Evolutionary conservation across 2,329 filamentous ascomycete genomes (phyloP), one percentile per base, ranked within the genome.

Genomic region (Neofusicoccum laricinum): DNA sequence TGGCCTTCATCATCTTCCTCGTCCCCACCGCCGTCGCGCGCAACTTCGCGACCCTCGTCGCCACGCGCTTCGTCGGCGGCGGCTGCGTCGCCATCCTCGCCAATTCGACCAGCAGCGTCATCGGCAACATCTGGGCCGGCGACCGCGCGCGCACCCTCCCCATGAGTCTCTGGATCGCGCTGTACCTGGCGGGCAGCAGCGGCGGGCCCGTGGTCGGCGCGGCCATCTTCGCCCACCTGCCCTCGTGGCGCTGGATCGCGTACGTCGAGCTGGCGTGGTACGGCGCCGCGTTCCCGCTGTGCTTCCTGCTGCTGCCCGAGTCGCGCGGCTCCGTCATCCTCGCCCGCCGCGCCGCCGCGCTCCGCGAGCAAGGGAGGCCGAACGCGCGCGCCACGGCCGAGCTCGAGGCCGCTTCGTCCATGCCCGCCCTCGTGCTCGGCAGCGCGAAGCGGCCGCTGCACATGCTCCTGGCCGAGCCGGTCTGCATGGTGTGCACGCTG

Each of bases 381-480:
- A 55, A 69, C 65, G 61, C 74, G 43, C 73, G 74, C 67, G 72
- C 73, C 8, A 46, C 72, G n/a, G 71, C 76, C 4, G 79, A 82
- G 41, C 69, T 71, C 34, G 63, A 74, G 7, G 66, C 71, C 65
- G 66, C 71, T 65, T 69, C 71, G 4, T 71, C 70, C n/a, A 63
- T 80, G 5, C 61, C 61, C 2, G 68, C 69, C 1, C 71, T 77
- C 7, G 66, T 82, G 11, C 68, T 67, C 21, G 72, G 7, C 3
- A 72, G 43, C 71, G 73, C 43, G 14, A 46, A 41, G 14, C 71
- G 74, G 1, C 75, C 75, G 7, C 69, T 72, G 0, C 74, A 75
- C 41, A 78, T 84, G 69, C 76, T 84, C 4, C 75, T 73, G 67
- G 84, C 82, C 1, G 82, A 85, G 71, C 78, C 78, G 2, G 81